A percentile compares a stretch with the other conserved stretches of the same genome.
phyloP scores from a whole-genome alignment of 1,139 yeast genomes.

The Lodderomyces pseudojiufengensis region DNA sequence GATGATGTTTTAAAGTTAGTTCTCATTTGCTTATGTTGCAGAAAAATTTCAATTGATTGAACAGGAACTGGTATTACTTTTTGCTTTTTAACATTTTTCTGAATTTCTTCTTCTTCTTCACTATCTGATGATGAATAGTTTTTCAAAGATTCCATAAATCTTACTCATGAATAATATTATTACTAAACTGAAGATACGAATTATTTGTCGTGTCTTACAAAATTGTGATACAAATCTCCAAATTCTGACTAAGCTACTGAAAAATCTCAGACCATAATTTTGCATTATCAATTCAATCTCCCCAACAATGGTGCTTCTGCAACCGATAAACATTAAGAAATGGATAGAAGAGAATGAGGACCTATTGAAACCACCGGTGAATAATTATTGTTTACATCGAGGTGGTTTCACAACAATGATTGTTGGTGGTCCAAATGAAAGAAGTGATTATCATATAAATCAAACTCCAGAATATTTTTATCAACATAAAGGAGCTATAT shows the following conservation, averaged over 20 bases:
- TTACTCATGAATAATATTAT: no score
- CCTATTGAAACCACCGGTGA: constrained; percentile 85
- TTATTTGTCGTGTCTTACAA: no score
- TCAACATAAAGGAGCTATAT: constrained; percentile 83
- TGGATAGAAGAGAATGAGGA: constrained; percentile 80
- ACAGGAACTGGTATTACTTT: neutral
- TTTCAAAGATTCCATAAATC: no score
- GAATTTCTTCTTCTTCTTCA: neutral
- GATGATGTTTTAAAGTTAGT: constrained; percentile 1
- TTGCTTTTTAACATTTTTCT: neutral
- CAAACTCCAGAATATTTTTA: constrained; percentile 94
- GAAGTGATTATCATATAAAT: constrained; percentile 90
- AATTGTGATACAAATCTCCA: no score
- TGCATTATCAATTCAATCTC: neutral
- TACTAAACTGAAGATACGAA: no score
- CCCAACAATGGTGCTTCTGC: constrained; percentile 47
- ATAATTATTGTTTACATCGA: constrained; percentile 82
- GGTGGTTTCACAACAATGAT: constrained; percentile 94
- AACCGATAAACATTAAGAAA: constrained; percentile 70
- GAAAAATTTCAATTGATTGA: constrained; percentile 10
- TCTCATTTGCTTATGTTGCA: constrained; percentile 11
- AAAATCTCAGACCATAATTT: neutral
- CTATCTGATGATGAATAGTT: neutral
- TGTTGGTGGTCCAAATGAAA: constrained; percentile 92
- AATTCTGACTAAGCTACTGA: no score